Evolutionary conservation across 1,284 basidiomycete genomes (phyloP), one percentile per base, ranked within the genome.

Genomic region (Naganishia sp.): DNA sequence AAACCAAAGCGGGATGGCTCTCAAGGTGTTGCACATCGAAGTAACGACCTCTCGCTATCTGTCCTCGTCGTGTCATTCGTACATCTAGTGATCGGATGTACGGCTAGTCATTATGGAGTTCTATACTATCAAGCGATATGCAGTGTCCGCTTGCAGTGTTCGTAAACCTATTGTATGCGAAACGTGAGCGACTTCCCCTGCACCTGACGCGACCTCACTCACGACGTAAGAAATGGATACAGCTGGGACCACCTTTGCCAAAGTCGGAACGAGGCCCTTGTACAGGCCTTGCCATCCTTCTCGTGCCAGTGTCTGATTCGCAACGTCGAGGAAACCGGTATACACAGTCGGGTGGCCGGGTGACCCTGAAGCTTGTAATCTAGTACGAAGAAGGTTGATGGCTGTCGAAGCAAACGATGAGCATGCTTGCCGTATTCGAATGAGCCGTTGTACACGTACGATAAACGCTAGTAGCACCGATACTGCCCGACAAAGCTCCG

Each of bases 231-330:
- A 91, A 81, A 97, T 95, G 28, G 92, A 94, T 39, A 96, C 93
- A 13, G 93, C 89, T 59, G 93, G 93, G 56, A 95, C 88, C 66
- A 97, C 93, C 86, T 97, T 98, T 53, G 94, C 91, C 72, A 96
- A 83, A 54, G 91, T 93, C 43, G 92, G 93, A 65, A 92, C 85
- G 70, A 95, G 80, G 44, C 95, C 95, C 54, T 94, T 88, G 81
- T 99, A 99, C 78, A 99, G 92, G 2, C 95, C 95, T 70, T 88
- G 84, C 88, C 92, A 90, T 0, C 95, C 95, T 76, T 98, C 95
- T 23, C 86, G 84, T 55, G 84, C 82, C 78, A 90, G 90, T 23
- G 95, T 98, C 77, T 88, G 89, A 52, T 82, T 78, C 6, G 86
- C 85, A 6, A 97, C 96, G 77, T 99, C 96, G 79, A 85, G 80